phyloP scores from a whole-genome alignment of 192 early-diverging fungal species.

The Coemansia sp. region DNA sequence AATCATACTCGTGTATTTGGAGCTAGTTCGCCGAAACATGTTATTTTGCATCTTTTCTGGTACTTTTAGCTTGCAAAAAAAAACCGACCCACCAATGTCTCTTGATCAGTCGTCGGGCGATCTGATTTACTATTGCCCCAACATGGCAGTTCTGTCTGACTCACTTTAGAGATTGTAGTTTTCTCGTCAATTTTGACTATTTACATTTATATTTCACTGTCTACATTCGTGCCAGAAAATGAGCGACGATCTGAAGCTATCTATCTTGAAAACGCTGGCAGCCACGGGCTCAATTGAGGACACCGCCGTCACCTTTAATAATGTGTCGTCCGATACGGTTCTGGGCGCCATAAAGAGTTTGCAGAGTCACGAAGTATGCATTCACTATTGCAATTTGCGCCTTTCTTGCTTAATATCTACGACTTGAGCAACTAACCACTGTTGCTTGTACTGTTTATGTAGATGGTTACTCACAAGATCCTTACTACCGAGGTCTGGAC shows the following conservation, averaged over 20 bases:
- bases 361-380: constrained; percentile 77
- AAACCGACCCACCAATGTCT: not conserved
- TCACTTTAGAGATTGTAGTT: not conserved
- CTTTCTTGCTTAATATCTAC: not conserved
- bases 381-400: not conserved
- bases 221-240: constrained; percentile 12
- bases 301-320: constrained; percentile 61
- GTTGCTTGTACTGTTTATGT: not conserved
- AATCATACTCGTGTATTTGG: not conserved
- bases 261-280: constrained; percentile 60
- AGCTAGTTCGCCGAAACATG: not conserved
- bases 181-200: not conserved
- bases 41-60: not conserved
- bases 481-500: constrained; percentile 80
- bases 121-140: not conserved
- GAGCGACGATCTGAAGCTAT: constrained; percentile 51
- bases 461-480: constrained; percentile 79
- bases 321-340: constrained; percentile 67
- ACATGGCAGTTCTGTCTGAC: not conserved
- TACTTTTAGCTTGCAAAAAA: not conserved
- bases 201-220: not conserved
- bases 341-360: constrained; percentile 86
- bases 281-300: constrained; percentile 67
- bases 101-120: not conserved
- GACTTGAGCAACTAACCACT: not conserved